Percentiles rank a stretch among this genome's conserved stretches.
These are phyloP conservation scores for Yamadazyma jaroonii DNA, from an alignment of 1,139 yeast genomes.

Conservation along the genomic window DNA sequence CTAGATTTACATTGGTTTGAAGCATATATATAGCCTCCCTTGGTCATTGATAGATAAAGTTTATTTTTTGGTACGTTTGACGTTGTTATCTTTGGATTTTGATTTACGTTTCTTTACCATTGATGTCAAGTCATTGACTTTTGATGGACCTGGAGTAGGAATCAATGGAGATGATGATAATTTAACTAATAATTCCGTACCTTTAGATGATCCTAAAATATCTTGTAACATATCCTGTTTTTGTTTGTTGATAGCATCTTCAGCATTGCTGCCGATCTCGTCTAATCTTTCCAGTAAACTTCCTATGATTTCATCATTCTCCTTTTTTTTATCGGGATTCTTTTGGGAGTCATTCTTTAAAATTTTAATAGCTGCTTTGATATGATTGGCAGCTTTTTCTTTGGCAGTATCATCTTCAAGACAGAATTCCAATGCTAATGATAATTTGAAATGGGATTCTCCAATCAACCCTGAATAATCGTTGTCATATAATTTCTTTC, in stretches of 20 bases:
- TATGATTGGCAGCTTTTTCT: conserved; percentile 54
- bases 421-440: conserved; percentile 74
- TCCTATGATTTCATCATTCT: conserved; percentile 49
- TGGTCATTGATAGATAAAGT: neutral
- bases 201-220: conserved; percentile 49
- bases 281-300: conserved; percentile 52
- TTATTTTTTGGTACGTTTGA: conserved; percentile 10
- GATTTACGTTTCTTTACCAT: conserved; percentile 34
- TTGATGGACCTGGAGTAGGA: conserved; percentile 8
- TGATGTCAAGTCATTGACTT: conserved; percentile 35
- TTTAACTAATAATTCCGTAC: conserved; percentile 10
- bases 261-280: conserved; percentile 55
- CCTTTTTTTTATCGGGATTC: conserved; percentile 31
- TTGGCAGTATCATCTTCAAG: conserved; percentile 50
- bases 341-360: conserved; percentile 42
- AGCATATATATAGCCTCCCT: neutral
- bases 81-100: conserved; percentile 12
- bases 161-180: neutral
- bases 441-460: conserved; percentile 79
- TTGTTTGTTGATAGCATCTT: conserved; percentile 49
- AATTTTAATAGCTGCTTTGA: conserved; percentile 59
- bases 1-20: too few relatives aligned
- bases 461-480: conserved; percentile 59
- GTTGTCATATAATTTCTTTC: conserved; percentile 50
- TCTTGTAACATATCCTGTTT: conserved; percentile 62